These are phyloP conservation scores for Corylus heterophylla DNA, from an alignment of 306 rosid genomes.

Conservation along the genomic window DNA sequence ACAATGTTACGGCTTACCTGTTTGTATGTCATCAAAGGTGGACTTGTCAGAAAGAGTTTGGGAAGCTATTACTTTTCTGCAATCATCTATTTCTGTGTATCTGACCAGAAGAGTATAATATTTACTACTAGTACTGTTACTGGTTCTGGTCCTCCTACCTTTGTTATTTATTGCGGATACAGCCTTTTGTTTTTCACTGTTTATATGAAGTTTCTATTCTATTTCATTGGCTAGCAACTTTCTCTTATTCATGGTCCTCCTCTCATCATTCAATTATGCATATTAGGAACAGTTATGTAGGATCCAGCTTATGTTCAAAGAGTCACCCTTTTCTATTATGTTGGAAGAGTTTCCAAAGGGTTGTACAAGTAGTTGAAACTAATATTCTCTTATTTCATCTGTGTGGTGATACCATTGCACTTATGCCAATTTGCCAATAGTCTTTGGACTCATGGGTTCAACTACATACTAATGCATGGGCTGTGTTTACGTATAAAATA, in stretches of 20 bases:
- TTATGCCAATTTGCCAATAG: background rate
- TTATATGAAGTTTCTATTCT: background rate
- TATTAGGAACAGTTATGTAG: background rate
- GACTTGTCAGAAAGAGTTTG: background rate
- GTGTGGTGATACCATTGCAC: background rate
- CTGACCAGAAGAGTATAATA: background rate
- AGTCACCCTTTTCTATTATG: background rate
- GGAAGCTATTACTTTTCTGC: background rate
- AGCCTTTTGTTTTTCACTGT: background rate
- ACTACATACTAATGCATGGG: background rate
- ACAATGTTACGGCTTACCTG: background rate
- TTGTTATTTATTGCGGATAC: background rate
- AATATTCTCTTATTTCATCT: slow-evolving; percentile 12
- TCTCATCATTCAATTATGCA: background rate
- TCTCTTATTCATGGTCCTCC: background rate
- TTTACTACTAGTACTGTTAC: background rate
- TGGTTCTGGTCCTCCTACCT: background rate
- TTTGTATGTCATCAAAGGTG: background rate
- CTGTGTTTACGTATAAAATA: background rate
- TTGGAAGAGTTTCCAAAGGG: background rate
- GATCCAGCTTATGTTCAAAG: background rate
- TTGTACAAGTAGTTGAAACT: slow-evolving; percentile 5
- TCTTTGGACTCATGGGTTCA: background rate
- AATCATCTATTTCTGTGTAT: background rate
- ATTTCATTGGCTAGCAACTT: background rate